A percentile compares a stretch with the other conserved stretches of the same genome.
These are phyloP conservation scores for Paraurostyla sp. DNA, from an alignment of 73 alveolate species.

Conservation along the genomic window DNA sequence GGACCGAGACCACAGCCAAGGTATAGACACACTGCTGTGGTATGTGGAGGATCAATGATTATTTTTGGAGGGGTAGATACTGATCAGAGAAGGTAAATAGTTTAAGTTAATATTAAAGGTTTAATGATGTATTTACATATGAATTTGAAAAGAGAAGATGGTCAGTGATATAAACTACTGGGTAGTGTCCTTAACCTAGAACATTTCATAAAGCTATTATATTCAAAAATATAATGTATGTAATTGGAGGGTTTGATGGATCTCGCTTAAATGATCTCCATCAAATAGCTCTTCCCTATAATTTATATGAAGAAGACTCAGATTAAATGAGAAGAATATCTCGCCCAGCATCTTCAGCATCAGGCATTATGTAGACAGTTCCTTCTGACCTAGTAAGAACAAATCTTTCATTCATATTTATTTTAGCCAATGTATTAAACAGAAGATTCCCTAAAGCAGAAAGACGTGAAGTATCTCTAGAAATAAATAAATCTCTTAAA, in stretches of 20 bases:
- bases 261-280: constrained; percentile 81
- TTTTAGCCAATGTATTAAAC: constrained; percentile 25
- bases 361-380: constrained; percentile 69
- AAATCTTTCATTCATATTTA: neutral
- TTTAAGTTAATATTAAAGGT: constrained; percentile 33
- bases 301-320: constrained; percentile 63
- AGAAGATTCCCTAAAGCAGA: neutral
- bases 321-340: constrained; percentile 55
- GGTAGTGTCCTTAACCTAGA: constrained; percentile 80
- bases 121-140: constrained; percentile 80
- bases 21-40: constrained; percentile 89
- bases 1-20: constrained; percentile 77
- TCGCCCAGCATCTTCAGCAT: constrained; percentile 59
- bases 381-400: constrained; percentile 63
- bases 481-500: constrained; percentile 47
- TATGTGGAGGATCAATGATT: constrained; percentile 78
- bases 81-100: constrained; percentile 37
- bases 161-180: constrained; percentile 78
- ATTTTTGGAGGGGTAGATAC: constrained; percentile 92
- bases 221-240: constrained; percentile 77
- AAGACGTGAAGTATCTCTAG: neutral
- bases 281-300: constrained; percentile 68
- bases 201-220: constrained; percentile 86
- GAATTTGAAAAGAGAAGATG: constrained; percentile 76
- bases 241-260: constrained; percentile 93